A percentile compares a stretch with the other conserved stretches of the same genome.
These are phyloP conservation scores for Arabidopsis lyrata DNA, from an alignment of 441 rosid species.

Conservation along the genomic window DNA sequence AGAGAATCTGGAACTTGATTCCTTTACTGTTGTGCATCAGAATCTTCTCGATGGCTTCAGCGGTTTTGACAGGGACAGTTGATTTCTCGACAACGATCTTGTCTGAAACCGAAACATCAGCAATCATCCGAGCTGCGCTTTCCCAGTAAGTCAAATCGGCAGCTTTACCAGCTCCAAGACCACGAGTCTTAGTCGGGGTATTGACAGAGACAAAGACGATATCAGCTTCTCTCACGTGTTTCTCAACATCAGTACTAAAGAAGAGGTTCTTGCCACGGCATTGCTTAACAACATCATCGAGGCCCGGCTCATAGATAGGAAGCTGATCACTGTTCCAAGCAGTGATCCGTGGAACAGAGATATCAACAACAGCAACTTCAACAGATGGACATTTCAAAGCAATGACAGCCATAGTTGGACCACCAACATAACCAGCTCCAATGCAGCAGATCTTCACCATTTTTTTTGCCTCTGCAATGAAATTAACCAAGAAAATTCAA, in stretches of 20 bases:
- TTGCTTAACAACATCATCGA: background rate
- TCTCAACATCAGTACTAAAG: background rate
- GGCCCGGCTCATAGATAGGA: background rate
- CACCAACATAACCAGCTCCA: slow-evolving; percentile 4
- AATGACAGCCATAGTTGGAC: background rate
- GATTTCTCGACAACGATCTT: background rate
- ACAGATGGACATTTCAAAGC: background rate
- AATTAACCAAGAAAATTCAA: no score
- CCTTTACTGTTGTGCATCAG: slow-evolving; percentile 78
- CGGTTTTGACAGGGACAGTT: background rate
- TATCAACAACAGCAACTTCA: background rate
- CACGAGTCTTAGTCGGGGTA: slow-evolving; percentile 90
- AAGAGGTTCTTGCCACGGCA: background rate
- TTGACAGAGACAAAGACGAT: slow-evolving; percentile 84
- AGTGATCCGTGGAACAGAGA: background rate
- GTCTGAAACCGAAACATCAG: background rate
- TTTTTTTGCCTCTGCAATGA: no score
- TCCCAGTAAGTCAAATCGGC: slow-evolving; percentile 51
- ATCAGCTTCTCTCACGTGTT: slow-evolving; percentile 62
- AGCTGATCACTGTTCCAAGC: background rate
- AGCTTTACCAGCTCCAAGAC: slow-evolving; percentile 93
- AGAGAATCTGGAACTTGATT: slow-evolving; percentile 84
- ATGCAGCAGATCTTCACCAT: background rate
- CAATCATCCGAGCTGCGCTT: background rate
- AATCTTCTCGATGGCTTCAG: background rate